These are phyloP conservation scores for Blastosporella zonata DNA, from an alignment of 1,284 basidiomycete species.

Conservation along the genomic window DNA sequence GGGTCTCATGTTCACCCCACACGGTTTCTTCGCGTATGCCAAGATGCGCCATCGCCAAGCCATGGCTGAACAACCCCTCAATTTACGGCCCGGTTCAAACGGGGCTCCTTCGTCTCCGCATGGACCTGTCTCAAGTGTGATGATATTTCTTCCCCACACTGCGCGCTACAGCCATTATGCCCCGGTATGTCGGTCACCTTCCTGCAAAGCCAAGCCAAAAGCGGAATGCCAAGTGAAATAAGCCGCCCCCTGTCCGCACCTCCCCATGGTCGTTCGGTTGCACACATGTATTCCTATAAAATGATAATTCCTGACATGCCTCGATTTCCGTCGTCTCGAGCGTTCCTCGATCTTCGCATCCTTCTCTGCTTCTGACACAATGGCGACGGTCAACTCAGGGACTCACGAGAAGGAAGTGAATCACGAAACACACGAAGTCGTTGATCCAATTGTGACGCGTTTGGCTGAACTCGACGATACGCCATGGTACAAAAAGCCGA, in stretches of 20 bases:
- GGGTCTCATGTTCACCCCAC: no score
- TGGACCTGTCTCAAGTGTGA: not conserved
- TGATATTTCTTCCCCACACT: not conserved
- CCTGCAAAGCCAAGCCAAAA: no score
- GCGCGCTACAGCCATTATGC: not conserved
- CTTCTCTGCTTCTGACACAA: not conserved
- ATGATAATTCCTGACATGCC: not conserved
- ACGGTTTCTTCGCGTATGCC: no score
- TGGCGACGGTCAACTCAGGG: constrained; percentile 1
- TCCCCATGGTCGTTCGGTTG: not conserved
- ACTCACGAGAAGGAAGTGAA: constrained; percentile 7
- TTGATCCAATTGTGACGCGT: constrained; percentile 41
- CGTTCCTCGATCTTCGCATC: not conserved
- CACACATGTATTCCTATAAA: not conserved
- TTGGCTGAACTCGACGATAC: constrained; percentile 45
- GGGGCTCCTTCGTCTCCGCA: not conserved
- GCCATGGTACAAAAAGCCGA: constrained; percentile 57
- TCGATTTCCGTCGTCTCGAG: not conserved
- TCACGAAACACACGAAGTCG: constrained; percentile 8
- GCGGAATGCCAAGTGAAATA: no score
- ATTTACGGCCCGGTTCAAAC: no score
- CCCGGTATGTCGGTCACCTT: no score
- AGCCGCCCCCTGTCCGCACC: not conserved
- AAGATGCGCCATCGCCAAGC: no score
- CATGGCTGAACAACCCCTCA: no score